Evolutionary conservation across 108 stramenopile species (phyloP), one percentile per base, ranked within the genome.

Genomic region (Parietichytrium sp.): DNA sequence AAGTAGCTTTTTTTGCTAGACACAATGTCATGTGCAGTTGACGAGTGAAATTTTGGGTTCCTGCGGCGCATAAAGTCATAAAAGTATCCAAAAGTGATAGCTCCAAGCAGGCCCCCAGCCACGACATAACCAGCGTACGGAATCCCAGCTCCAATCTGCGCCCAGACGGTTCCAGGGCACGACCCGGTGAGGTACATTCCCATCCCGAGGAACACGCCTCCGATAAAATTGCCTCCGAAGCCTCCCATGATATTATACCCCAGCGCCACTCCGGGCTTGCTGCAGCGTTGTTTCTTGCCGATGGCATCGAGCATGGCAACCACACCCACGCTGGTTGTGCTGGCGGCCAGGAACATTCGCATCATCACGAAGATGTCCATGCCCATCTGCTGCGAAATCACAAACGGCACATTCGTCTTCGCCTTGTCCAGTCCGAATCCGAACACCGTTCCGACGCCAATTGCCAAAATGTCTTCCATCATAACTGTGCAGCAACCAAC

Each of bases 161-260:
- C 80, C 48, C 31, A 80, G 2, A 53, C 27, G 3, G 80, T 80
- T 30, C 80, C 80, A 13, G 80, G 80, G 80, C 80, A 80, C 15
- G 33, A 29, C 10, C 80, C 80, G 23, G 52, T 8, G 36, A 80
- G 26, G 52, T 23, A 30, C 80, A 80, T 80, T 7, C 80, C 80
- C 3, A 29, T 26, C 15, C 52, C 51, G 13, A 53, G 15, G 18
- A 80, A 8, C 16, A 29, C 10, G 48, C 48, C 52, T 25, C 80
- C 52, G 2, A 53, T 3, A 25, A 72, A 25, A 20, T 72, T 72
- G 61, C 38, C 61, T 33, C 61, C 61, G 42, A 23, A 72, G 0
- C 61, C 61, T 8, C 42, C 42, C 23, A 72, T 33, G 20, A 72
- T 36, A 2, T 20, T 6, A 25, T 45, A 45, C n/a, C 61, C 61